Conservation (phyloP, 805 yeast species). For the Brettanomyces nanus region DNA sequence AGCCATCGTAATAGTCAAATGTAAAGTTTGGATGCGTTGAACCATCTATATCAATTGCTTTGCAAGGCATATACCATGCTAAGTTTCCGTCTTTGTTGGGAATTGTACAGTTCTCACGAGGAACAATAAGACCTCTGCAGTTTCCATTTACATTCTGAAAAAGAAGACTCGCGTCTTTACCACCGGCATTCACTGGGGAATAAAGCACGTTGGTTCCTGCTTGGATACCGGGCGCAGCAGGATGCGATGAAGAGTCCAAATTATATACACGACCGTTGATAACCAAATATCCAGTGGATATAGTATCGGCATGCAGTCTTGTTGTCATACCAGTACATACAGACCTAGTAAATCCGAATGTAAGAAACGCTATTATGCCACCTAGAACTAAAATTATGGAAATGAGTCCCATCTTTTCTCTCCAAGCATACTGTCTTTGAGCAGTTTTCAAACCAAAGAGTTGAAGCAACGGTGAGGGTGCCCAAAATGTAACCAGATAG, state of each 20-base stretch:
- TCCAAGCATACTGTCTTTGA: conserved; percentile 91
- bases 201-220: conserved; percentile 66
- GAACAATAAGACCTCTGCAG: conserved; percentile 70
- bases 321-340: conserved; percentile 49
- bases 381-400: conserved; percentile 69
- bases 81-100: conserved; percentile 51
- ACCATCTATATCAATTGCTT: conserved; percentile 60
- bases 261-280: conserved; percentile 80
- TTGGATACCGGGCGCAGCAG: conserved; percentile 71
- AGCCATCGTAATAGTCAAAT: conserved; percentile 62
- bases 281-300: conserved; percentile 53
- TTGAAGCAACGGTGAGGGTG: conserved; percentile 65
- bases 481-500: conserved; percentile 80
- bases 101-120: conserved; percentile 60
- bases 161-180: conserved; percentile 72
- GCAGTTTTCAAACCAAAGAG: conserved; percentile 71
- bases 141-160: conserved; percentile 91
- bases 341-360: conserved; percentile 83
- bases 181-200: conserved; percentile 85
- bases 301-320: conserved; percentile 54
- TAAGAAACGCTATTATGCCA: conserved; percentile 71
- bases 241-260: conserved; percentile 62
- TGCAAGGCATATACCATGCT: conserved; percentile 98
- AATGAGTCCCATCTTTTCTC: conserved; percentile 86
- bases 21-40: conserved; percentile 59